Evolutionary conservation across 1,284 basidiomycete genomes (phyloP).

Genomic region (Pascua sp.): DNA sequence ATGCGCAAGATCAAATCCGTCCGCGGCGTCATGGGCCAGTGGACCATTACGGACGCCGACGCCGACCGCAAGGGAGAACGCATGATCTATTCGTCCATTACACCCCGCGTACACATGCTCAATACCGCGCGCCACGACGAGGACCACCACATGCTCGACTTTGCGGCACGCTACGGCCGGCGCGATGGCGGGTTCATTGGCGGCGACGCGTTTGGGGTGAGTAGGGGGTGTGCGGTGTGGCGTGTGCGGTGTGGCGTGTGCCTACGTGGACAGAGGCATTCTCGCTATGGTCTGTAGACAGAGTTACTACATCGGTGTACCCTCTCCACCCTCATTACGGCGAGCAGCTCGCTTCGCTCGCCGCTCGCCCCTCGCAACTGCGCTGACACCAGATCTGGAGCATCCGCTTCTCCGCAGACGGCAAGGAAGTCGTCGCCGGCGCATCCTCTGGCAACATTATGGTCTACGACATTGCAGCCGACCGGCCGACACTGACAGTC

Average conservation of each 20-base stretch:
- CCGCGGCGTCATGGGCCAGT: slow-evolving; percentile 67
- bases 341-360: too few species aligned
- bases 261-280: not conserved
- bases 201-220: too few species aligned
- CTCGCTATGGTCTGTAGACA: too few species aligned
- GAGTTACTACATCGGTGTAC: too few species aligned
- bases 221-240: too few species aligned
- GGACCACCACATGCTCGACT: slow-evolving; percentile 69
- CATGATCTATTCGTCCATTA: slow-evolving; percentile 88
- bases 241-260: too few species aligned
- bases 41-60: slow-evolving; percentile 95
- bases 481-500: slow-evolving; percentile 76
- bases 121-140: slow-evolving; percentile 69
- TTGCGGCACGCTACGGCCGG: slow-evolving; percentile 38
- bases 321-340: too few species aligned
- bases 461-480: slow-evolving; percentile 87
- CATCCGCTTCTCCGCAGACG: slow-evolving; percentile 92
- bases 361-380: not conserved
- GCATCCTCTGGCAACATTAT: slow-evolving; percentile 46
- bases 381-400: slow-evolving; percentile 66
- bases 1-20: slow-evolving; percentile 76
- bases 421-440: slow-evolving; percentile 75
- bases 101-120: slow-evolving; percentile 78
- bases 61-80: slow-evolving; percentile 87
- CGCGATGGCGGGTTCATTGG: too few species aligned